phyloP scores from a whole-genome alignment of 352 stramenopile genomes.

The Phytopythium cucurbitacearum region DNA sequence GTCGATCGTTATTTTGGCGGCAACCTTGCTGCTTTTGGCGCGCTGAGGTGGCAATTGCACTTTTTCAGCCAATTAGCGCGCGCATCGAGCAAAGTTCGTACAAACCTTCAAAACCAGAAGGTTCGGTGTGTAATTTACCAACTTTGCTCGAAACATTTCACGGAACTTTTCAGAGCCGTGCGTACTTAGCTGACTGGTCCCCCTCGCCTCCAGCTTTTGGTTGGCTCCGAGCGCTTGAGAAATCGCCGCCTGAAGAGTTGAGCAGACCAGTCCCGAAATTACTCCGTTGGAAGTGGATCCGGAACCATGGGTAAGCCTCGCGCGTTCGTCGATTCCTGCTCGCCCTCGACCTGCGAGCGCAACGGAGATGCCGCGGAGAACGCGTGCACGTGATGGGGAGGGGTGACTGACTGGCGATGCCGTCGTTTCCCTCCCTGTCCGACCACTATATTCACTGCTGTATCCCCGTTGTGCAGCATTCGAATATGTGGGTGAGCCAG shows the following conservation, averaged over 20 bases:
- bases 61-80: no score
- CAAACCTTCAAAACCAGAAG: no score
- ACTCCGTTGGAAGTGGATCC: slow-evolving; percentile 51
- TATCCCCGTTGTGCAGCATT: slow-evolving; percentile 90
- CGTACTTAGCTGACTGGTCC: neutral
- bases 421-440: slow-evolving; percentile 23
- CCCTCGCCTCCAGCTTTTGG: slow-evolving; percentile 1
- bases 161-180: no score
- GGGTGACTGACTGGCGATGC: slow-evolving; percentile 17
- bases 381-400: slow-evolving; percentile 16
- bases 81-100: no score
- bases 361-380: slow-evolving; percentile 25
- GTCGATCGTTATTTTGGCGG: no score
- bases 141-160: no score
- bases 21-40: no score
- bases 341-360: slow-evolving; percentile 20
- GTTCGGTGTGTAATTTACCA: no score
- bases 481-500: slow-evolving; percentile 34
- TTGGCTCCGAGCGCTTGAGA: slow-evolving; percentile 2
- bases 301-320: slow-evolving; percentile 82
- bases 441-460: slow-evolving; percentile 76
- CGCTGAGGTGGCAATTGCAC: no score
- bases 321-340: slow-evolving; percentile 5
- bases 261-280: slow-evolving; percentile 62
- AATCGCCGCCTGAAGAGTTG: neutral